phyloP scores from a whole-genome alignment of 2,329 filamentous ascomycete species.

The Diaporthe destruens region DNA sequence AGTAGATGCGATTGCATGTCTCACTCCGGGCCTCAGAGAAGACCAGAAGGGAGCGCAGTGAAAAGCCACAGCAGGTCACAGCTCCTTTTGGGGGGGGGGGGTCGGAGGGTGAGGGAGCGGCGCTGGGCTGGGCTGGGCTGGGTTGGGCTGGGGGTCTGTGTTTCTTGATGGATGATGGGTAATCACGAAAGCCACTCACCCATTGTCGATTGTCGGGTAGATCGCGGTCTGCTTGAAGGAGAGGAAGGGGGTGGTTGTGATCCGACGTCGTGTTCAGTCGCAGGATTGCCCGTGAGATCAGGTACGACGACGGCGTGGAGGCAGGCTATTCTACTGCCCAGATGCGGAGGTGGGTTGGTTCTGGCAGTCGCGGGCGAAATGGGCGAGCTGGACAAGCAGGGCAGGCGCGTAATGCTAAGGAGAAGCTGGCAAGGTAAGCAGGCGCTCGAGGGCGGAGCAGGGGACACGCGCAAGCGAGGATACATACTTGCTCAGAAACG shows the following conservation, averaged over 20 bases:
- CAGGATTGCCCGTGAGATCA: slow-evolving; percentile 12
- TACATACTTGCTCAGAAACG: neutral
- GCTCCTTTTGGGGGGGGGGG: neutral
- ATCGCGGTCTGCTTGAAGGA: slow-evolving; percentile 20
- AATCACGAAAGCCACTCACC: slow-evolving; percentile 35
- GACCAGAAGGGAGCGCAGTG: neutral
- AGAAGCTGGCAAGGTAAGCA: slow-evolving; percentile 28
- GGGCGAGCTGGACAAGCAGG: slow-evolving; percentile 19
- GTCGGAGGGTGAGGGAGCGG: slow-evolving; percentile 3
- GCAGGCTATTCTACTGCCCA: slow-evolving; percentile 29
- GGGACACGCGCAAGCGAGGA: slow-evolving; percentile 28
- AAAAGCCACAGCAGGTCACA: slow-evolving; percentile 16
- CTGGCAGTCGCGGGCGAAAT: slow-evolving; percentile 6
- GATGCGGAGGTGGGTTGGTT: slow-evolving; percentile 22
- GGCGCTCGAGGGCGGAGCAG: slow-evolving; percentile 18
- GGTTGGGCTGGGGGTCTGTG: neutral
- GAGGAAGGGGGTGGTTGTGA: neutral
- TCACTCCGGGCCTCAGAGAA: slow-evolving; percentile 21
- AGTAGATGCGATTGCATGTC: slow-evolving; percentile 29
- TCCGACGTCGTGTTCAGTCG: slow-evolving; percentile 19
- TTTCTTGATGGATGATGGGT: neutral
- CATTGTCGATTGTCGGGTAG: slow-evolving; percentile 38
- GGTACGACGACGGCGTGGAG: slow-evolving; percentile 5
- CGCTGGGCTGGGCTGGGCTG: neutral
- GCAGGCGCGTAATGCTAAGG: slow-evolving; percentile 2